Evolutionary conservation across 192 early-diverging fungal genomes (phyloP).

Genomic region (Allomyces macrogynus): DNA sequence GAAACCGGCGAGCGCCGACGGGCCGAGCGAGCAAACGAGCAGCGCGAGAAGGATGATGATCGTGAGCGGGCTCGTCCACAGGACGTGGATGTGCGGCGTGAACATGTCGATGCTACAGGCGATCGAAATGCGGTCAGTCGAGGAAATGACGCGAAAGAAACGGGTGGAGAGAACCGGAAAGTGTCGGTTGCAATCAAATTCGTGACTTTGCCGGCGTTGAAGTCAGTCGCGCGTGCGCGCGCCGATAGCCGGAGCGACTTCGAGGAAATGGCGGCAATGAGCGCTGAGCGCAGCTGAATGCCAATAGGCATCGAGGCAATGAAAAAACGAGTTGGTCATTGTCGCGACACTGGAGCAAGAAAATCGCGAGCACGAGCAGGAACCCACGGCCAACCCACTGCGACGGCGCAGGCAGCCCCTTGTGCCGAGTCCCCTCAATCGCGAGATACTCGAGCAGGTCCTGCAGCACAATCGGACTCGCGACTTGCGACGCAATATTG

Average conservation of each 20-base stretch:
- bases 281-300: constrained; percentile 25
- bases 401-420: neutral
- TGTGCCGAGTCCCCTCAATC: neutral
- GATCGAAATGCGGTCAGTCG: neutral
- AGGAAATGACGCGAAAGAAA: neutral
- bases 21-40: constrained; percentile 37
- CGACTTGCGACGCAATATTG: constrained; percentile 4
- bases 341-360: constrained; percentile 3
- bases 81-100: constrained; percentile 18
- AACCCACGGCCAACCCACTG: constrained; percentile 3
- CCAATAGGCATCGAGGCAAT: constrained; percentile 10
- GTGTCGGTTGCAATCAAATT: constrained; percentile 34
- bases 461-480: constrained; percentile 9
- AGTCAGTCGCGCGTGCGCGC: constrained; percentile 26
- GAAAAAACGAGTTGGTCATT: constrained; percentile 9
- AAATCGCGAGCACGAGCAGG: constrained; percentile 8
- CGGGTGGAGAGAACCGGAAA: neutral
- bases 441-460: constrained; percentile 7
- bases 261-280: constrained; percentile 31
- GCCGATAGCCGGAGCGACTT: constrained; percentile 34
- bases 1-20: constrained; percentile 59
- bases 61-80: constrained; percentile 23
- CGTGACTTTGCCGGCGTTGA: constrained; percentile 39
- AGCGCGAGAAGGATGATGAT: constrained; percentile 17
- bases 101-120: constrained; percentile 14